Evolutionary conservation across 2,329 filamentous ascomycete species (phyloP).

Genomic region (Trematosphaeria pertusa): DNA sequence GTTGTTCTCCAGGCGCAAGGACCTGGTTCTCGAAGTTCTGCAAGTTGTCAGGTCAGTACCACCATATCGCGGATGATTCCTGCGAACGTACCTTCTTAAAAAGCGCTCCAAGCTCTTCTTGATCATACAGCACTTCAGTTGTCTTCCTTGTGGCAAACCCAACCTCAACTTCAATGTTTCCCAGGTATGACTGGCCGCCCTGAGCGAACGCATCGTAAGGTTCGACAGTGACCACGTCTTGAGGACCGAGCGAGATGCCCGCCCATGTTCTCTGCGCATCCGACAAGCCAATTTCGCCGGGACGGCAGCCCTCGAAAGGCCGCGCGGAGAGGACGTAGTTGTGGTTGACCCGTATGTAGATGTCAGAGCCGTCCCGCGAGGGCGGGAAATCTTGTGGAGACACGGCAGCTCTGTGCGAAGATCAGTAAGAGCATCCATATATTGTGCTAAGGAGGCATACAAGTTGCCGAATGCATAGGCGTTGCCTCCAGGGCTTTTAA

Average conservation of each 20-base stretch:
- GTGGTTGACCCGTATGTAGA: slow-evolving; percentile 79
- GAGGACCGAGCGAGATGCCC: slow-evolving; percentile 71
- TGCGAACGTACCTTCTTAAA: slow-evolving; percentile 57
- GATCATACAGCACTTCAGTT: slow-evolving; percentile 79
- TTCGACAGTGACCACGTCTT: slow-evolving; percentile 75
- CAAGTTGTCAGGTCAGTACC: slow-evolving; percentile 4
- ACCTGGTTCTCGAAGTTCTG: slow-evolving; percentile 80
- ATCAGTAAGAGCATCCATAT: slow-evolving; percentile 13
- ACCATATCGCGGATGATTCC: not conserved
- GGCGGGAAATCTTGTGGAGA: slow-evolving; percentile 82
- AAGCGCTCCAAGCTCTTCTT: slow-evolving; percentile 74
- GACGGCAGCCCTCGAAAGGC: slow-evolving; percentile 72
- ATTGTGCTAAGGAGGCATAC: slow-evolving; percentile 22
- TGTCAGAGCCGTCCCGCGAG: slow-evolving; percentile 71
- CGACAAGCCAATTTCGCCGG: slow-evolving; percentile 81
- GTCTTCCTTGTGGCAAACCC: slow-evolving; percentile 83
- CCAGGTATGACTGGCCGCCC: slow-evolving; percentile 74
- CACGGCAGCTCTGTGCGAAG: slow-evolving; percentile 70
- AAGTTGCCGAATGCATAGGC: slow-evolving; percentile 58
- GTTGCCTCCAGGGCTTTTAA: slow-evolving; percentile 63
- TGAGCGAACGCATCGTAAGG: slow-evolving; percentile 80
- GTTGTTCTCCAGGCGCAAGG: slow-evolving; percentile 81
- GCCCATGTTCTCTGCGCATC: slow-evolving; percentile 91
- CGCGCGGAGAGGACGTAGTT: slow-evolving; percentile 79
- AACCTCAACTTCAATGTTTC: slow-evolving; percentile 81